These are phyloP conservation scores for Kluyveromyces nonfermentans DNA, from an alignment of 805 yeast genomes.

Conservation along the genomic window DNA sequence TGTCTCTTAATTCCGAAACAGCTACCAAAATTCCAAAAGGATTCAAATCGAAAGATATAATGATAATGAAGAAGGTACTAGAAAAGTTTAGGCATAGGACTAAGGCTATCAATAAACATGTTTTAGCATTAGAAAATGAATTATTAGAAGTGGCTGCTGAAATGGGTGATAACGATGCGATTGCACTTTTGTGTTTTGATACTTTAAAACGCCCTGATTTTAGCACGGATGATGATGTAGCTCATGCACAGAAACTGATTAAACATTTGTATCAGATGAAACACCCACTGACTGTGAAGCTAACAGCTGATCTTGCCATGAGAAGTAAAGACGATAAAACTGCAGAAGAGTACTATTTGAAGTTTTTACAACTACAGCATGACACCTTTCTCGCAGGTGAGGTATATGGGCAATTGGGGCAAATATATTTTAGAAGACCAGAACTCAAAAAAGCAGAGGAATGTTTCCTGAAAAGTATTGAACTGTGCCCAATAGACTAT, in stretches of 20 bases:
- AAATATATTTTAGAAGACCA: constrained; percentile 46
- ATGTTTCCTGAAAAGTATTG: constrained; percentile 53
- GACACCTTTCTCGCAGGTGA: constrained; percentile 59
- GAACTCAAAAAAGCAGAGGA: constrained; percentile 43
- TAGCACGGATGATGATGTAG: constrained; percentile 43
- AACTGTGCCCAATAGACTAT: constrained; percentile 51
- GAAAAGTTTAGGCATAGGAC: constrained; percentile 53
- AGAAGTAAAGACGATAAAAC: constrained; percentile 38
- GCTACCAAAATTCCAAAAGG: constrained; percentile 35
- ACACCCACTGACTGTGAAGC: constrained; percentile 68
- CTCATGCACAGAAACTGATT: constrained; percentile 54
- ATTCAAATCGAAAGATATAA: constrained; percentile 47
- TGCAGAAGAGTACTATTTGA: constrained; percentile 51
- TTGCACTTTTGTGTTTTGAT: constrained; percentile 61
- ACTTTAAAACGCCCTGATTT: constrained; percentile 37
- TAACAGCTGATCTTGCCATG: constrained; percentile 69
- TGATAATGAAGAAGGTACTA: constrained; percentile 59
- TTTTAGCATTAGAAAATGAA: constrained; percentile 57
- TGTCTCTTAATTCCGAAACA: constrained; percentile 28
- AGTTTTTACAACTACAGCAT: constrained; percentile 46
- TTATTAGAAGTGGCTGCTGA: constrained; percentile 80
- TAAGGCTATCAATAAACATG: constrained; percentile 45
- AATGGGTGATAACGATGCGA: constrained; percentile 72
- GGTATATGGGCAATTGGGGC: constrained; percentile 59
- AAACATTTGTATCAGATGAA: constrained; percentile 44